These are phyloP conservation scores for Pichia sp. DNA, from an alignment of 1,139 yeast species.

Conservation along the genomic window DNA sequence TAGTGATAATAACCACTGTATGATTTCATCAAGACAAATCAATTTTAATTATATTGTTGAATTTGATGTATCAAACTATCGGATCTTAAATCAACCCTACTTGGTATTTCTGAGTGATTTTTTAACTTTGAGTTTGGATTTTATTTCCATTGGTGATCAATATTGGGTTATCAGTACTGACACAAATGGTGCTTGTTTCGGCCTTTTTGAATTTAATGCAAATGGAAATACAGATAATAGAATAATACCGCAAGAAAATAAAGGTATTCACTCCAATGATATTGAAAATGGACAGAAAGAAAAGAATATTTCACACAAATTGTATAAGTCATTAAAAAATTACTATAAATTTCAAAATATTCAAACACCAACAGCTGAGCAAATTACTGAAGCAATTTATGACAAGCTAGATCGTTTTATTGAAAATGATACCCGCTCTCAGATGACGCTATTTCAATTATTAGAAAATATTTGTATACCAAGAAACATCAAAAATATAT, in stretches of 20 bases:
- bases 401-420: slow-evolving; percentile 2
- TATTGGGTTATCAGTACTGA: not conserved
- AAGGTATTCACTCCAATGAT: not conserved
- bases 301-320: not conserved
- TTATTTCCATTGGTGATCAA: not conserved
- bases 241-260: not conserved
- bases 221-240: not conserved
- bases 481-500: slow-evolving; percentile 8
- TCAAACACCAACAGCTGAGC: slow-evolving; percentile 1
- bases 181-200: not conserved
- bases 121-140: not conserved
- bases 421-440: not conserved
- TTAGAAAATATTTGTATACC: slow-evolving; percentile 7
- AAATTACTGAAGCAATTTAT: slow-evolving; percentile 8
- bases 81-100: slow-evolving; percentile 37
- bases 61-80: slow-evolving; percentile 38
- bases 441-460: slow-evolving; percentile 4
- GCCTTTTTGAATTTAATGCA: not conserved
- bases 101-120: slow-evolving; percentile 21
- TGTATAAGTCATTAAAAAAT: not conserved
- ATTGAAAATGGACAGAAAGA: not conserved
- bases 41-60: slow-evolving; percentile 40
- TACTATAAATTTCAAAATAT: not conserved
- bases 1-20: slow-evolving; percentile 15
- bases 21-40: slow-evolving; percentile 34